Evolutionary conservation across 768 basidiomycete species (phyloP), one percentile per base, ranked within the genome.

Genomic region (Rubroboletus satanas): DNA sequence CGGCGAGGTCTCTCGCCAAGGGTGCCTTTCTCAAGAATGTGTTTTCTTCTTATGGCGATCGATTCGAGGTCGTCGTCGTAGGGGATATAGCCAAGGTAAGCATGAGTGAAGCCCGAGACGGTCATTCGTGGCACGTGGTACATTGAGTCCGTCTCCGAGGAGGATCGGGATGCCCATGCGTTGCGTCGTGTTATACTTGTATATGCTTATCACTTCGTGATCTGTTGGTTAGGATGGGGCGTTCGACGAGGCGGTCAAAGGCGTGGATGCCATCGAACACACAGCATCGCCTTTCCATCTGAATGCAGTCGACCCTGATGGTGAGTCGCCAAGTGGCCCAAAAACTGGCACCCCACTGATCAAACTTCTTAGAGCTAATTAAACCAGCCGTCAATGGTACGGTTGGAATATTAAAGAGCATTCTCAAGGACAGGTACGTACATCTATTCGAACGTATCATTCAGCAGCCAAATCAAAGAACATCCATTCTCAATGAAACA

Each of bases 241-340:
- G 1, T 94, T 91, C 57, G 88, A 93, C 65, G 83, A 89, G 48
- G 89, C 84, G 0, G 86, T 92, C 55, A 81, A 84, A 66, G 88
- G 79, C 1, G 83, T 92, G 8, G 84, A 89, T 55, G 90, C 79
- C 0, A 81, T 93, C 48, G 77, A 74, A 36, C 89, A 90, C 62
- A 82, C 77, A 4, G 87, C 87, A 0, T 88, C 87, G 1, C 87
- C 88, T 1, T 77, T 83, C 62, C 72, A 78, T 51, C 56, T 74
- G 26, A 70, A 77, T 1, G 75, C 73, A 1, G 71, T 74, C n/a
- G 76, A 83, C 37, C 79, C 79, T 4, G 63, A 74, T 32, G 74
- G 76, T 66, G 37, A 38, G 49, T 42, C 18, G 0, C 12, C 6
- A 0, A 28, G 21, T 7, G 29, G 35, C 9, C 23, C n/a, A 0